Base-by-base conservation (phyloP, 2,329 filamentous ascomycete species). In the Lachnellula occidentalis region DNA sequence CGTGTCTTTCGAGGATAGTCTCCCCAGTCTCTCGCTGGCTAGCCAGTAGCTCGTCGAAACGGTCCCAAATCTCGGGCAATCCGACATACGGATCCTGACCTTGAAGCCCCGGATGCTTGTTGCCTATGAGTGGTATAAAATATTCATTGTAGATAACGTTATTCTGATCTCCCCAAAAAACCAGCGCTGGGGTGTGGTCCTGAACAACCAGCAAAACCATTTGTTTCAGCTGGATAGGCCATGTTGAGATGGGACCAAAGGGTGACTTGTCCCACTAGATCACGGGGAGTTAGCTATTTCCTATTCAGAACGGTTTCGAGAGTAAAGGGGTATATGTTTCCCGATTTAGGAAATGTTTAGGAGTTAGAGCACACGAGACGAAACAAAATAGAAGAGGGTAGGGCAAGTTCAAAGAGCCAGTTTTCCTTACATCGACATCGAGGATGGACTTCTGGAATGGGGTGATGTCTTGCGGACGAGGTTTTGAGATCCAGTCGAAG, bases 211-310 rank as follows among this genome's bases (percentile, higher is more conserved):
- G 61, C 39, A 68, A 63, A 12, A 70, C 66, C 47, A 68, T 63
- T 22, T 74, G 71, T 41, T 71, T 70, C 14, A 77, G 71, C 34
- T 73, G 68, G 1, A 63, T 39, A 5, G 70, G 63, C 75, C 75
- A 78, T 37, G 48, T 58, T 4, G 64, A 49, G 56, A 74, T 71
- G 1, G 70, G 69, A 1, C 76, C 76, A 1, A 77, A 56, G 2
- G 69, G 66, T 0, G 74, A 74, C 2, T 63, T 64, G 6, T 58
- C 61, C 74, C 74, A 78, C n/a, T n/a, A n/a, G n/a, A n/a, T n/a
- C n/a, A n/a, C n/a, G n/a, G n/a, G n/a, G n/a, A n/a, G n/a, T n/a
- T n/a, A n/a, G n/a, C n/a, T n/a, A n/a, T n/a, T n/a, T n/a, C n/a
- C n/a, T n/a, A n/a, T n/a, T n/a, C n/a, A n/a, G n/a, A n/a, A n/a